A percentile compares a stretch with the other conserved stretches of the same genome.
Evolutionary conservation across 2,329 filamentous ascomycete genomes (phyloP).

Genomic region (Beauveria scarabaeidicola): DNA sequence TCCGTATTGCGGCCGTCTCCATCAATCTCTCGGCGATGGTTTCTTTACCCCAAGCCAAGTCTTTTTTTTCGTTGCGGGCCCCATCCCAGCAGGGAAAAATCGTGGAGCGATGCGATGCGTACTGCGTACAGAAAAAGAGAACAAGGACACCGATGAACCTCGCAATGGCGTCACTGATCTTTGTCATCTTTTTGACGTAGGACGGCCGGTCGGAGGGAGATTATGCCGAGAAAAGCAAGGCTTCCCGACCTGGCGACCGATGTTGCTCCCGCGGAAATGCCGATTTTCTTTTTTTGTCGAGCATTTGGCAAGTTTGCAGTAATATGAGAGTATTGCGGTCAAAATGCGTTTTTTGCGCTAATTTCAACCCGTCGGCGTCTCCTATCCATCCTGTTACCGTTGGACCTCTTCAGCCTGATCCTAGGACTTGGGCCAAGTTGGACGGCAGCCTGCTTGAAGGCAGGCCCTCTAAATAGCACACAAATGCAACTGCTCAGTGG

Average conservation of each 20-base stretch:
- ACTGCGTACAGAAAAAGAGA: too few relatives aligned
- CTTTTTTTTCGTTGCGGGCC: background rate
- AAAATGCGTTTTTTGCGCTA: background rate
- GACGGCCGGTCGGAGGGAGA: background rate
- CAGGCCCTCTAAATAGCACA: background rate
- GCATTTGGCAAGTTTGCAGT: background rate
- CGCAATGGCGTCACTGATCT: background rate
- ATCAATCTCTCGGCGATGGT: background rate
- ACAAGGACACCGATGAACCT: background rate
- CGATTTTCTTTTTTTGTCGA: background rate
- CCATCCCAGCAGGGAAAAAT: background rate
- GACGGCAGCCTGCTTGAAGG: background rate
- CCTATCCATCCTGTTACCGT: background rate
- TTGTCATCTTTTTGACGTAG: background rate
- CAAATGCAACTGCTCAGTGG: background rate
- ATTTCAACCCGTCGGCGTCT: background rate
- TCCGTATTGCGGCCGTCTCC: background rate
- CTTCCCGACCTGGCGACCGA: background rate
- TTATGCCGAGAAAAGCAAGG: background rate
- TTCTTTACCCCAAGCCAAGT: background rate
- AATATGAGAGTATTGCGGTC: background rate
- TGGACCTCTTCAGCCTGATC: background rate
- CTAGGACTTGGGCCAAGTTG: background rate
- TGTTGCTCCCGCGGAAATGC: background rate
- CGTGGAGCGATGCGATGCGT: slow-evolving; percentile 2